Percentiles rank a stretch among this genome's conserved stretches.
Evolutionary conservation across 164 flowering plant genomes (phyloP).

Genomic region (Chloranthus sessilifolius): DNA sequence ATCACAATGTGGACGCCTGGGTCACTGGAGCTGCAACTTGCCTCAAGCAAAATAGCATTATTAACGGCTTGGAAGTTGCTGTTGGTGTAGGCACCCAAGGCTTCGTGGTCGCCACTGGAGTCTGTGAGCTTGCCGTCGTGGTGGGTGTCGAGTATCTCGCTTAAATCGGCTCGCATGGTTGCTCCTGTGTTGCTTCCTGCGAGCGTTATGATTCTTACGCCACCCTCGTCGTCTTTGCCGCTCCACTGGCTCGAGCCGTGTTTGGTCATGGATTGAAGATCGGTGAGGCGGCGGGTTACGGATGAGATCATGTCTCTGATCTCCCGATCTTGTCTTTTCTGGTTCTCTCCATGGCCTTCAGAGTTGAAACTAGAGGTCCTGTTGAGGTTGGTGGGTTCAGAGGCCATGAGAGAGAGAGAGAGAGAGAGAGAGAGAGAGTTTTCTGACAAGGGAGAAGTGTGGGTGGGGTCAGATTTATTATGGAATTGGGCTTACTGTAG

Average conservation of each 20-base stretch:
- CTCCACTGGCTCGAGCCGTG: conserved; percentile 11
- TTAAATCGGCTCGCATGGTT: conserved; percentile 46
- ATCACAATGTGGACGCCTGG: conserved; percentile 80
- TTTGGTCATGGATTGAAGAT: conserved; percentile 29
- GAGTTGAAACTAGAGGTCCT: no score
- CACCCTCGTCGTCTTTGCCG: conserved; percentile 24
- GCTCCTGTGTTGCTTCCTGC: conserved; percentile 77
- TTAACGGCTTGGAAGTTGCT: conserved; percentile 81
- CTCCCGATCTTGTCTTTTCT: conserved; percentile 36
- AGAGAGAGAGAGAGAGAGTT: no score
- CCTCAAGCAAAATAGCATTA: conserved; percentile 71
- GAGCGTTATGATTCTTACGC: conserved; percentile 54
- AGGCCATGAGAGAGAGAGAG: no score
- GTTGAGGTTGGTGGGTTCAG: no score
- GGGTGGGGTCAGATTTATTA: no score
- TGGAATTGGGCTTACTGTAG: no score
- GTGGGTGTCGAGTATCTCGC: conserved; percentile 14
- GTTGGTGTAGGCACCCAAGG: conserved; percentile 45
- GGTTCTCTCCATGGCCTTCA: no score
- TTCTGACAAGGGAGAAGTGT: no score
- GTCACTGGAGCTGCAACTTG: conserved; percentile 54
- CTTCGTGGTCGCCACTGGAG: conserved; percentile 23
- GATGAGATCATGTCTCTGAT: conserved; percentile 47
- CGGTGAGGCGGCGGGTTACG: conserved; percentile 33
- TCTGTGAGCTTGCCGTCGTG: not conserved